Conservation (phyloP, 2,329 filamentous ascomycete genomes). For the Bipolaris zeicola region DNA sequence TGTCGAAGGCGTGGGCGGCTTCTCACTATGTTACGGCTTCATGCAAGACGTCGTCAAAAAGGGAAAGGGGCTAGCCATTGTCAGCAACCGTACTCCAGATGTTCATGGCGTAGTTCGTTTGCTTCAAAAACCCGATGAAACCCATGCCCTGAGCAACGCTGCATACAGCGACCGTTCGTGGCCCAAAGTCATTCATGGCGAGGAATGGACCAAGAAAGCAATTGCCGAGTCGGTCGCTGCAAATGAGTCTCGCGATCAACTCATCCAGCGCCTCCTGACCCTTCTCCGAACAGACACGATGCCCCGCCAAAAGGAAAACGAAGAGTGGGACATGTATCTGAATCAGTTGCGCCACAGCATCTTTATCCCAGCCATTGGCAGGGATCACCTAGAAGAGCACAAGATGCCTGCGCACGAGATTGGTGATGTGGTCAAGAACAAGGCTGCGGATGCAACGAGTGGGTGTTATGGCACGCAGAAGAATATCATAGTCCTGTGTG, state of each 20-base stretch:
- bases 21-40: slow-evolving; percentile 65
- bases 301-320: slow-evolving; percentile 56
- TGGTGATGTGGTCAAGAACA: slow-evolving; percentile 50
- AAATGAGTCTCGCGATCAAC: slow-evolving; percentile 53
- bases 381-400: slow-evolving; percentile 49
- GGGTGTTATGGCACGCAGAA: slow-evolving; percentile 69
- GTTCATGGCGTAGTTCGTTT: slow-evolving; percentile 60
- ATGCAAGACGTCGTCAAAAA: slow-evolving; percentile 52
- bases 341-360: slow-evolving; percentile 64
- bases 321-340: slow-evolving; percentile 62
- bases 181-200: slow-evolving; percentile 66
- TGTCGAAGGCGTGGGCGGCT: slow-evolving; percentile 65
- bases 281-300: slow-evolving; percentile 62
- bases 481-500: slow-evolving; percentile 65
- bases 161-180: slow-evolving; percentile 63
- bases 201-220: slow-evolving; percentile 57
- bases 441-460: slow-evolving; percentile 47
- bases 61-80: slow-evolving; percentile 55
- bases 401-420: slow-evolving; percentile 46
- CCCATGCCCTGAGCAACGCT: slow-evolving; percentile 66
- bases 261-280: slow-evolving; percentile 59
- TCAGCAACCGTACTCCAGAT: slow-evolving; percentile 66
- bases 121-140: slow-evolving; percentile 55
- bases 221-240: slow-evolving; percentile 54
- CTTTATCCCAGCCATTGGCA: slow-evolving; percentile 63